Percentiles rank a stretch among this genome's conserved stretches.
Evolutionary conservation across 352 stramenopile species (phyloP).

Genomic region (Phytopythium chamaehyphon): DNA sequence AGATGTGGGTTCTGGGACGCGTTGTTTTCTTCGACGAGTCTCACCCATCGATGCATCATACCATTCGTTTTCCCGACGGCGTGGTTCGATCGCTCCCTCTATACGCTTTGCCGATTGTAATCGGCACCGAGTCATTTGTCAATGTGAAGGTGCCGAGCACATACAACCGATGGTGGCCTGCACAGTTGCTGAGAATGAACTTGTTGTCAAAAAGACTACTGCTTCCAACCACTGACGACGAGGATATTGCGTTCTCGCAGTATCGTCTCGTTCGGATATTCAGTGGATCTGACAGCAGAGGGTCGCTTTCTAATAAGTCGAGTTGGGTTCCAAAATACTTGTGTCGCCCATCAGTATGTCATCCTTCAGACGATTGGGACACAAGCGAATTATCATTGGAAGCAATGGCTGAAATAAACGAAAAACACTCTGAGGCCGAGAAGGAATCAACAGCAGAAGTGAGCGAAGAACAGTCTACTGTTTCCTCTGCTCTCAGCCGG

Average conservation of each 20-base stretch:
- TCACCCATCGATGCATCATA: slow-evolving; percentile 46
- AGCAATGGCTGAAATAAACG: neutral
- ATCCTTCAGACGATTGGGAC: neutral
- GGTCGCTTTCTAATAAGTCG: slow-evolving; percentile 45
- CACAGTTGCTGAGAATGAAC: slow-evolving; percentile 66
- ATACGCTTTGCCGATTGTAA: slow-evolving; percentile 63
- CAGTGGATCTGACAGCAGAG: slow-evolving; percentile 14
- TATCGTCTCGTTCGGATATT: slow-evolving; percentile 72
- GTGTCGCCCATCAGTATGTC: slow-evolving; percentile 31
- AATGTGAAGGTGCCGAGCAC: slow-evolving; percentile 62
- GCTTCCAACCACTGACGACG: slow-evolving; percentile 29
- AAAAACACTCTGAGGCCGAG: neutral
- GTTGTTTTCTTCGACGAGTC: slow-evolving; percentile 55
- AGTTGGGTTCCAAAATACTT: slow-evolving; percentile 78
- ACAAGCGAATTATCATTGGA: neutral
- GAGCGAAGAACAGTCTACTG: neutral
- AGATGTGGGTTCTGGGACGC: slow-evolving; percentile 73
- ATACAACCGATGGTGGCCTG: slow-evolving; percentile 72
- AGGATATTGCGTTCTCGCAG: slow-evolving; percentile 19
- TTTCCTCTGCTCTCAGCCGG: neutral
- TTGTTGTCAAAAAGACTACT: slow-evolving; percentile 48
- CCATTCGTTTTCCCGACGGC: slow-evolving; percentile 71
- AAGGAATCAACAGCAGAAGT: neutral
- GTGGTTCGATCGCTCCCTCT: slow-evolving; percentile 52
- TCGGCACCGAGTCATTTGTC: slow-evolving; percentile 60